A percentile compares a stretch with the other conserved stretches of the same genome.
Conservation (phyloP, 2,329 filamentous ascomycete genomes). For the Diaporthe velutina region DNA sequence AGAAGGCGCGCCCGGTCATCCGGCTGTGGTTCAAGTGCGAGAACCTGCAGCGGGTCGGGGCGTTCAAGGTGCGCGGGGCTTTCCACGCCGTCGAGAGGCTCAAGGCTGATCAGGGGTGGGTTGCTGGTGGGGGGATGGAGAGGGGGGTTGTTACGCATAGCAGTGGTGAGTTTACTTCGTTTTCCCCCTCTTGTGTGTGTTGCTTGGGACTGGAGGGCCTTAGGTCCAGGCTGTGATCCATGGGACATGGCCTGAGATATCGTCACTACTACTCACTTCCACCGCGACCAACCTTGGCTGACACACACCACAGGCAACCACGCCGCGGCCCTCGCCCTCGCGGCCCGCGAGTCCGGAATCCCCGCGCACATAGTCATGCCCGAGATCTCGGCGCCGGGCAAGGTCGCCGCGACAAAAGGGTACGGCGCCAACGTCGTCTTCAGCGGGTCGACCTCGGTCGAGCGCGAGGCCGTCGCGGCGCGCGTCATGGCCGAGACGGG, state of each 20-base stretch:
- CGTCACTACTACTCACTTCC: no score
- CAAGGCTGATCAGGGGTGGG: slow-evolving; percentile 71
- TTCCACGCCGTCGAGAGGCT: slow-evolving; percentile 86
- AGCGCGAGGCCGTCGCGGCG: slow-evolving; percentile 84
- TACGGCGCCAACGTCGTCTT: slow-evolving; percentile 86
- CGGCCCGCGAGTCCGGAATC: slow-evolving; percentile 79
- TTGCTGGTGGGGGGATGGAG: slow-evolving; percentile 68
- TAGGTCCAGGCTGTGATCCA: no score
- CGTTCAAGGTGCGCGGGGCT: slow-evolving; percentile 92
- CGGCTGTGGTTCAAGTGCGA: slow-evolving; percentile 95
- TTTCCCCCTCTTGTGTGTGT: slow-evolving; percentile 1
- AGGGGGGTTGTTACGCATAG: slow-evolving; percentile 91
- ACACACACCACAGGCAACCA: slow-evolving; percentile 79
- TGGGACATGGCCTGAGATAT: no score
- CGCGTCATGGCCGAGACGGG: slow-evolving; percentile 78
- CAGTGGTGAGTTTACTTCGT: slow-evolving; percentile 70
- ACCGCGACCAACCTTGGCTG: neutral
- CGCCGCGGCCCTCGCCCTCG: slow-evolving; percentile 90
- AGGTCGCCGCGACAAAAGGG: slow-evolving; percentile 84
- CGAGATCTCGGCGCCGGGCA: slow-evolving; percentile 83
- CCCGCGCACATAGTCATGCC: slow-evolving; percentile 95
- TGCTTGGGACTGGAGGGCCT: no score
- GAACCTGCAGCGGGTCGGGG: slow-evolving; percentile 90
- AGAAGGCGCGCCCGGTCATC: slow-evolving; percentile 73
- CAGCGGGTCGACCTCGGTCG: slow-evolving; percentile 82